A percentile compares a stretch with the other conserved stretches of the same genome.
Conservation (phyloP, 495 filamentous ascomycete genomes). For the Aspergillus bertholletiae region DNA sequence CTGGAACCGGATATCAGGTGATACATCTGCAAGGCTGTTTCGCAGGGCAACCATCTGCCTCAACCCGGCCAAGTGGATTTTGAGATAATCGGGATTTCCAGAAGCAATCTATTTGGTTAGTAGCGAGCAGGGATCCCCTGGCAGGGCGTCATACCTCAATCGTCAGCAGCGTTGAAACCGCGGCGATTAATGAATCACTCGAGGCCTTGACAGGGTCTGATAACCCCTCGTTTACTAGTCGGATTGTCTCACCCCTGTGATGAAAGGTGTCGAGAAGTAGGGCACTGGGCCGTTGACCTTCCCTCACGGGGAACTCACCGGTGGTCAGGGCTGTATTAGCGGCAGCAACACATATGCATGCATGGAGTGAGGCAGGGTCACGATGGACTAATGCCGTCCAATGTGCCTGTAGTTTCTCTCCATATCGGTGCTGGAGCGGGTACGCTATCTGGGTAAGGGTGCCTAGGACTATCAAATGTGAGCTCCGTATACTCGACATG, state of each 20-base stretch:
- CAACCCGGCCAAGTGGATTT: slow-evolving; percentile 45
- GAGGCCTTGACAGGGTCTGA: slow-evolving; percentile 41
- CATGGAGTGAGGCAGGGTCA: slow-evolving; percentile 41
- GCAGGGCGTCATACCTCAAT: slow-evolving; percentile 35
- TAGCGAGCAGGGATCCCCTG: not conserved
- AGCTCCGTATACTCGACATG: slow-evolving; percentile 1
- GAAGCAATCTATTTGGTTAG: slow-evolving; percentile 38
- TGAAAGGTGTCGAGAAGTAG: slow-evolving; percentile 43
- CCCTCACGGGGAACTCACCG: slow-evolving; percentile 36
- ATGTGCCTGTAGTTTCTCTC: slow-evolving; percentile 36
- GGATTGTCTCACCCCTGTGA: slow-evolving; percentile 45
- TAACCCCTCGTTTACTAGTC: slow-evolving; percentile 41
- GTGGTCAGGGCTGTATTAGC: slow-evolving; percentile 37
- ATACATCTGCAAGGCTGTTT: slow-evolving; percentile 40
- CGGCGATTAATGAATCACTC: slow-evolving; percentile 44
- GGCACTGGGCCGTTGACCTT: slow-evolving; percentile 29
- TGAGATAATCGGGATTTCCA: slow-evolving; percentile 43
- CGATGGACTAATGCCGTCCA: slow-evolving; percentile 38
- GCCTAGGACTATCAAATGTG: slow-evolving; percentile 31
- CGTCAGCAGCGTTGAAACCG: slow-evolving; percentile 42
- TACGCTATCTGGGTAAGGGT: slow-evolving; percentile 39
- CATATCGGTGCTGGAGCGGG: slow-evolving; percentile 38
- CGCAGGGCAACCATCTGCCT: slow-evolving; percentile 45
- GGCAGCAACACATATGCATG: slow-evolving; percentile 41
- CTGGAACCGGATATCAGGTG: slow-evolving; percentile 39